A percentile compares a stretch with the other conserved stretches of the same genome.
Evolutionary conservation across 495 filamentous ascomycete species (phyloP).

Genomic region (Pyrenula aspistea): DNA sequence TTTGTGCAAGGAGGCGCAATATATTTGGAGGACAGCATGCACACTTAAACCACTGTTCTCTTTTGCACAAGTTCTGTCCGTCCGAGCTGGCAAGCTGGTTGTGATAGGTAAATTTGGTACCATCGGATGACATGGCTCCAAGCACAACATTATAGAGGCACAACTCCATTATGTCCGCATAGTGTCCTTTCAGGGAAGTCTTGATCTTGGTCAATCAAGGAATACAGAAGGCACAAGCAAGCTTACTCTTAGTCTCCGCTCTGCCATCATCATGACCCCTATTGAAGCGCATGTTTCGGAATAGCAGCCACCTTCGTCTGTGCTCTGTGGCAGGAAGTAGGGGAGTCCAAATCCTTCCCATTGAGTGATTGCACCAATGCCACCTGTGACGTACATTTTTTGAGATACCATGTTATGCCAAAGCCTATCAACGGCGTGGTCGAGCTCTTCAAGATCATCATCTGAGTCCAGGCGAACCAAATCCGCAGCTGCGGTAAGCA

Average conservation of each 20-base stretch:
- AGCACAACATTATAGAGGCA: conserved; percentile 49
- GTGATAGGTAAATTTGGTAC: conserved; percentile 35
- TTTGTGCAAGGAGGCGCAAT: conserved; percentile 34
- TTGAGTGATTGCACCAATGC: conserved; percentile 45
- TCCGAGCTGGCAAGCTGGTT: conserved; percentile 44
- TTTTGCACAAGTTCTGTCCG: conserved; percentile 22
- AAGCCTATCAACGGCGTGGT: conserved; percentile 25
- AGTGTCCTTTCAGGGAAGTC: conserved; percentile 37
- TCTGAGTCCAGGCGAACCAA: conserved; percentile 15
- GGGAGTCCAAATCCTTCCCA: conserved; percentile 51
- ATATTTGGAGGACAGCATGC: conserved; percentile 50
- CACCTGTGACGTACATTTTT: conserved; percentile 50
- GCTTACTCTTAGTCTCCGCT: conserved; percentile 34
- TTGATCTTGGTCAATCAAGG: conserved; percentile 1
- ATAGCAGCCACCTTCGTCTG: conserved; percentile 49
- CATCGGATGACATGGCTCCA: conserved; percentile 25
- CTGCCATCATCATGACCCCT: conserved; percentile 48
- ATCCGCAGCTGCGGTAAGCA: conserved; percentile 28
- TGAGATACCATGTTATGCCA: conserved; percentile 47
- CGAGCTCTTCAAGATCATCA: conserved; percentile 10
- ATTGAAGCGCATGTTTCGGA: conserved; percentile 50
- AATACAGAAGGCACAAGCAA: background rate
- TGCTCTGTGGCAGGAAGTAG: conserved; percentile 43
- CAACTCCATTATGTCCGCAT: conserved; percentile 46
- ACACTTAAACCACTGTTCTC: conserved; percentile 41